Evolutionary conservation across 2,329 filamentous ascomycete genomes (phyloP), one percentile per base, ranked within the genome.

Genomic region (Epichloe typhina): DNA sequence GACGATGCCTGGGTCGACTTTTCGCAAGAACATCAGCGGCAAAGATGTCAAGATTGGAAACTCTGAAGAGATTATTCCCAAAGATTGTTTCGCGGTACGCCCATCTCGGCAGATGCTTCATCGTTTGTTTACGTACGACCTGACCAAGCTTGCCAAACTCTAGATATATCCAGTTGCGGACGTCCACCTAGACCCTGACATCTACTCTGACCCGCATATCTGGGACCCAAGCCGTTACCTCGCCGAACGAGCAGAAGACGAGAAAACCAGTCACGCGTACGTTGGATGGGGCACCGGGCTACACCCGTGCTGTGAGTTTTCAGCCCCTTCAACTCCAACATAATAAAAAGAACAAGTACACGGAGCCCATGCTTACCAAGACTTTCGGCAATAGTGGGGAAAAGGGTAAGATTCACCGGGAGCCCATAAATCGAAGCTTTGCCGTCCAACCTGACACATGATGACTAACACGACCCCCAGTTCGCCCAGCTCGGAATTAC

Each of bases 401-500:
- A 56, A 39, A 52, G 36, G 31, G 50, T 54, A 48, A 35, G 33
- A 17, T n/a, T n/a, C n/a, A 19, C 3, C 23, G 31, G 31, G 31
- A 31, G 31, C 31, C 9, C 2, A 26, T 4, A 26, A 9, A 31
- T 4, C 26, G 26, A 8, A 4, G 19, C 36, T 23, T 36, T 35
- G 26, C 11, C 17, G 2, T 21, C 35, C 37, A 8, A 51, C 41
- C n/a, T 9, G 7, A 4, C 26, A 15, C 7, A 17, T 11, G 5
- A 12, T 9, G 13, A 31, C 31, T 31, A 11, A 31, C 31, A 11
- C 31, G 12, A n/a, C 5, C 13, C 6, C 12, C 53, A 67, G 58
- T 76, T 79, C 58, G 75, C 76, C 1, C 77, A 77, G 55, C 61
- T 79, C 1, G 74, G 79, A 58, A 69, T 72, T 50, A 71, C 68